These are phyloP conservation scores for Aspergillus fumigatus DNA, from an alignment of 2,329 filamentous ascomycete genomes.

Conservation along the genomic window DNA sequence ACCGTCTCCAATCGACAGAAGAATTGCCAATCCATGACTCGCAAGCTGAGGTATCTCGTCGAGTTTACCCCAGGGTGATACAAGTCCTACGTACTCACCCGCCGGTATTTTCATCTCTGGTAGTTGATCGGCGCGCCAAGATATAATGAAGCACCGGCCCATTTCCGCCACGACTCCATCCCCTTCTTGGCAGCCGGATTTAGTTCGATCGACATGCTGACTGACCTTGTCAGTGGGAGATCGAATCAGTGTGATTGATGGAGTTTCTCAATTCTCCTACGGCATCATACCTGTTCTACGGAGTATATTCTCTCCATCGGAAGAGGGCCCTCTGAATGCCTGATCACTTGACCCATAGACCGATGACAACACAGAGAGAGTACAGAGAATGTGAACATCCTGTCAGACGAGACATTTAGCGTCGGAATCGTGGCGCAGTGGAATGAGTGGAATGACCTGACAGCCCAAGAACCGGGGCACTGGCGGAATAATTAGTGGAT, in stretches of 20 bases:
- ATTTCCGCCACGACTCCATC: background rate
- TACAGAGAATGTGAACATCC: too few species aligned
- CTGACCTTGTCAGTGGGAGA: background rate
- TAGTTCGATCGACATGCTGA: background rate
- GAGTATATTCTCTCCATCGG: background rate
- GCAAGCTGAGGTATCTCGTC: background rate
- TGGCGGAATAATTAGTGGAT: background rate
- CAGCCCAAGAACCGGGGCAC: conserved; percentile 1
- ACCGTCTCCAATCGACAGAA: background rate
- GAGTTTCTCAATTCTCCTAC: background rate
- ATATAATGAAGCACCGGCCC: background rate
- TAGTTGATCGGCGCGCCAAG: background rate
- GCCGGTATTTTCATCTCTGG: background rate
- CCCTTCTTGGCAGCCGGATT: background rate
- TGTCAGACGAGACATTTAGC: background rate
- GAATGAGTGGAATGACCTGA: background rate
- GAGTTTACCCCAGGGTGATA: background rate
- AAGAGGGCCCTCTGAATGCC: too few species aligned
- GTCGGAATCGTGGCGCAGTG: conserved; percentile 5
- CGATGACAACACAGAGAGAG: background rate
- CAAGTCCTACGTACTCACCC: background rate
- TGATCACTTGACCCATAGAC: background rate
- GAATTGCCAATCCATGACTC: background rate
- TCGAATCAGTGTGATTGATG: background rate
- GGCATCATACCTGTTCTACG: background rate